Evolutionary conservation across 2,329 filamentous ascomycete species (phyloP).

Genomic region (Coniochaeta ligniaria): DNA sequence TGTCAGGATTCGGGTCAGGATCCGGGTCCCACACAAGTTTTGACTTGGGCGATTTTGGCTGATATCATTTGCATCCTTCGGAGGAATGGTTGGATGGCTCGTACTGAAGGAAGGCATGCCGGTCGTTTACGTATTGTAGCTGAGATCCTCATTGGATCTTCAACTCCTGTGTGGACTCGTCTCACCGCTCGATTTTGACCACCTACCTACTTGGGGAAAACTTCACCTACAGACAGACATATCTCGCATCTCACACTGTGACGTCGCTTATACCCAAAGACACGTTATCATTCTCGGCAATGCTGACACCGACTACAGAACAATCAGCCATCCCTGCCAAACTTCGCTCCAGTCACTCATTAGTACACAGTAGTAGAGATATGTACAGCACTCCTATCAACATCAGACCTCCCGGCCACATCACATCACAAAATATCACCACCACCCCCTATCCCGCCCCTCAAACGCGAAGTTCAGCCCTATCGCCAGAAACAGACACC

Average conservation of each 20-base stretch:
- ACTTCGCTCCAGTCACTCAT: too few relatives aligned
- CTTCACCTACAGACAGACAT: too few relatives aligned
- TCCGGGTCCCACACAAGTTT: neutral
- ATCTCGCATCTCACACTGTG: neutral
- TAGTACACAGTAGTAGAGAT: too few relatives aligned
- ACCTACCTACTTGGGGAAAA: neutral
- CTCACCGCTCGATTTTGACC: neutral
- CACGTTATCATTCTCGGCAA: too few relatives aligned
- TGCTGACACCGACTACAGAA: too few relatives aligned
- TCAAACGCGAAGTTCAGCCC: conserved; percentile 75
- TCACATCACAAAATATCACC: conserved; percentile 26
- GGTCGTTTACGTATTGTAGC: neutral
- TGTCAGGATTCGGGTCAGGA: too few relatives aligned
- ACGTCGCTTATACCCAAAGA: neutral
- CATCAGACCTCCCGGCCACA: neutral
- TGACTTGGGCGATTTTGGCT: neutral
- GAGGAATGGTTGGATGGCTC: neutral
- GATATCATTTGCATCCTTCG: neutral
- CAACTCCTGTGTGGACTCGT: neutral
- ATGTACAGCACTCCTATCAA: too few relatives aligned
- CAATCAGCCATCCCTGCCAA: too few relatives aligned
- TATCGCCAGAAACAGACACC: conserved; percentile 66
- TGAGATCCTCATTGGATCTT: neutral
- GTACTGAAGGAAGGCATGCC: neutral
- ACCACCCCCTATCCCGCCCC: conserved; percentile 51